phyloP scores from a whole-genome alignment of 192 early-diverging fungal genomes.

The Backusella sp. region DNA sequence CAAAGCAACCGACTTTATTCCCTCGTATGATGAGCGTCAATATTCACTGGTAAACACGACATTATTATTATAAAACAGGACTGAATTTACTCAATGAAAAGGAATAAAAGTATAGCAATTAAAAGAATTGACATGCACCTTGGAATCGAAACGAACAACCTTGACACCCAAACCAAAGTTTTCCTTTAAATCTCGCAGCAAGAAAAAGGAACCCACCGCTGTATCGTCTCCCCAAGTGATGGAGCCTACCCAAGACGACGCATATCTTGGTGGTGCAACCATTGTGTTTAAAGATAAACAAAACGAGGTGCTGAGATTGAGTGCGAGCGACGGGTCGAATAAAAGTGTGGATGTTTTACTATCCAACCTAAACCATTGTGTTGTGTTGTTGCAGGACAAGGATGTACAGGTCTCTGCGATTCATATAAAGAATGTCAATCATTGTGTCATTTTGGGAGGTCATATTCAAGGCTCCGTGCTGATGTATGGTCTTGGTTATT shows the following conservation, averaged over 20 bases:
- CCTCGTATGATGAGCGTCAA: constrained; percentile 67
- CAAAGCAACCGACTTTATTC: constrained; percentile 61
- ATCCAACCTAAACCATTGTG: constrained; percentile 53
- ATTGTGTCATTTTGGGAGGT: constrained; percentile 65
- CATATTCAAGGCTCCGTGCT: constrained; percentile 73
- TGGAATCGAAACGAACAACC: constrained; percentile 36
- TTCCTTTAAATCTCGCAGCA: constrained; percentile 61
- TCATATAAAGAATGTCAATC: constrained; percentile 69
- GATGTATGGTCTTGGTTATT: constrained; percentile 61
- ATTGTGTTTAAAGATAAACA: constrained; percentile 3
- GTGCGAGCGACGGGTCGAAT: neutral
- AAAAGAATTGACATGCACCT: constrained; percentile 39
- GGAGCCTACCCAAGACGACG: neutral
- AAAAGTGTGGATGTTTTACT: constrained; percentile 57
- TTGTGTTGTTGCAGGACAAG: constrained; percentile 60
- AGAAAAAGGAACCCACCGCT: constrained; percentile 1
- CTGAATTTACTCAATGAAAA: neutral
- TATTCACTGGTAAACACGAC: constrained; percentile 46
- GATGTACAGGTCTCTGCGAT: constrained; percentile 61
- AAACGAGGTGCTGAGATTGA: neutral
- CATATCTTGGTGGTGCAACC: neutral
- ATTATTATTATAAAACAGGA: neutral
- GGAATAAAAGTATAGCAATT: constrained; percentile 40
- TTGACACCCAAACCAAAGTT: constrained; percentile 62
- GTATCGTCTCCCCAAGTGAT: neutral